Evolutionary conservation across 2,329 filamentous ascomycete genomes (phyloP).

Genomic region (Exserohilum turcica): DNA sequence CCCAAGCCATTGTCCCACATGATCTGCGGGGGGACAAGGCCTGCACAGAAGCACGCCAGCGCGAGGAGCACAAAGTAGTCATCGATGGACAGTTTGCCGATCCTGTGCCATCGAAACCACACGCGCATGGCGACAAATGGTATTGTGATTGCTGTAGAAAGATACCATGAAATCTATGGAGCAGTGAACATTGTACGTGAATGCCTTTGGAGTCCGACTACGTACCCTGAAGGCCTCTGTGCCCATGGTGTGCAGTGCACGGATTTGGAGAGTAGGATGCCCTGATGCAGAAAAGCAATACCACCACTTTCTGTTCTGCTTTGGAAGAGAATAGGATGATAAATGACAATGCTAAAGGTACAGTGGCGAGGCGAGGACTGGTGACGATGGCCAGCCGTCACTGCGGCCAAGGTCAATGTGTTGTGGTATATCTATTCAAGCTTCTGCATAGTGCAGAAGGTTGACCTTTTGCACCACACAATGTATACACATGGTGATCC

Average conservation of each 20-base stretch:
- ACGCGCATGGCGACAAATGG: constrained; percentile 38
- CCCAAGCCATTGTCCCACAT: constrained; percentile 41
- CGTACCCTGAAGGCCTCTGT: too few relatives aligned
- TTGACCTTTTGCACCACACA: too few relatives aligned
- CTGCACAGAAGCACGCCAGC: constrained; percentile 36
- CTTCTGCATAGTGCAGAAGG: too few relatives aligned
- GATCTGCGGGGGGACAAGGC: constrained; percentile 32
- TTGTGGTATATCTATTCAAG: too few relatives aligned
- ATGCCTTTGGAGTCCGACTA: too few relatives aligned
- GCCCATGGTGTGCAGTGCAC: constrained; percentile 9
- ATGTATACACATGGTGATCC: too few relatives aligned
- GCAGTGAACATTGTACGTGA: constrained; percentile 6
- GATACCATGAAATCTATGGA: constrained; percentile 42
- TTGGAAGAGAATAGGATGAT: not conserved
- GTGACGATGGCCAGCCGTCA: not conserved
- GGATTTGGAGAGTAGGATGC: constrained; percentile 7
- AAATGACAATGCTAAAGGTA: not conserved
- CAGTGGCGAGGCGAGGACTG: not conserved
- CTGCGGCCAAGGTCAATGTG: too few relatives aligned
- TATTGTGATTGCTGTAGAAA: constrained; percentile 37
- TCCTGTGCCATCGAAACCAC: constrained; percentile 34
- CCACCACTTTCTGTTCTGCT: not conserved
- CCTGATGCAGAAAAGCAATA: not conserved
- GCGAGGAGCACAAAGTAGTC: constrained; percentile 41
- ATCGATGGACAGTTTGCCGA: constrained; percentile 37